phyloP scores from a whole-genome alignment of 2,329 filamentous ascomycete genomes.

The Chaetomium sp. region DNA sequence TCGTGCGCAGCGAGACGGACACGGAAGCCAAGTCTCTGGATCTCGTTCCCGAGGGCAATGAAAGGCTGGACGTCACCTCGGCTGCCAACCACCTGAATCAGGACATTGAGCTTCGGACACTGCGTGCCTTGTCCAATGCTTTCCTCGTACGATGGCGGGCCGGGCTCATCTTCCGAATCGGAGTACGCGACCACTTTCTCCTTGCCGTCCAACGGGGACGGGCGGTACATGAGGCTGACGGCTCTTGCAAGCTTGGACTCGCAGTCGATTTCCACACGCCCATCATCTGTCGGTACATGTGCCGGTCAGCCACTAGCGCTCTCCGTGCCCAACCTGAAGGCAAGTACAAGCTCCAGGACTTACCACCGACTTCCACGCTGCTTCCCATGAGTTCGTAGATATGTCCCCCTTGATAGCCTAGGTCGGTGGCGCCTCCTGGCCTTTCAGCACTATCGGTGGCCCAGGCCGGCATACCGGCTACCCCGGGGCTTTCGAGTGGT shows the following conservation, averaged over 20 bases:
- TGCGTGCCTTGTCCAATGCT: background rate
- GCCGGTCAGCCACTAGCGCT: background rate
- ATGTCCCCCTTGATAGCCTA: too few relatives aligned
- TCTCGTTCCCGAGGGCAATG: constrained; percentile 65
- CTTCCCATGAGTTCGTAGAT: background rate
- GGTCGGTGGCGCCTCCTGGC: background rate
- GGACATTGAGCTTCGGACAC: constrained; percentile 59
- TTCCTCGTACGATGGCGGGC: background rate
- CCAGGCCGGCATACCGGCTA: background rate
- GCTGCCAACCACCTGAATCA: constrained; percentile 74
- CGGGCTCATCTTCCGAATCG: background rate
- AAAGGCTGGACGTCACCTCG: constrained; percentile 77
- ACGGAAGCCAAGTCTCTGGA: constrained; percentile 67
- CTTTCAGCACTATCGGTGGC: background rate
- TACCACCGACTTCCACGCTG: constrained; percentile 4
- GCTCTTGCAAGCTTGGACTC: constrained; percentile 1
- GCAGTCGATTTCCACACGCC: constrained; percentile 7
- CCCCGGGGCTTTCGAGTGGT: background rate
- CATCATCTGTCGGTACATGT: background rate
- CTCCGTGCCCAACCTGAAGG: too few relatives aligned
- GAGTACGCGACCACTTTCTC: background rate
- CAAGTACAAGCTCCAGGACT: background rate
- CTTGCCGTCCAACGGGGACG: background rate
- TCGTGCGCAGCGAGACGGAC: constrained; percentile 73
- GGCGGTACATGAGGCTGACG: background rate